Evolutionary conservation across 768 basidiomycete genomes (phyloP).

Genomic region (Amanita rimosa): DNA sequence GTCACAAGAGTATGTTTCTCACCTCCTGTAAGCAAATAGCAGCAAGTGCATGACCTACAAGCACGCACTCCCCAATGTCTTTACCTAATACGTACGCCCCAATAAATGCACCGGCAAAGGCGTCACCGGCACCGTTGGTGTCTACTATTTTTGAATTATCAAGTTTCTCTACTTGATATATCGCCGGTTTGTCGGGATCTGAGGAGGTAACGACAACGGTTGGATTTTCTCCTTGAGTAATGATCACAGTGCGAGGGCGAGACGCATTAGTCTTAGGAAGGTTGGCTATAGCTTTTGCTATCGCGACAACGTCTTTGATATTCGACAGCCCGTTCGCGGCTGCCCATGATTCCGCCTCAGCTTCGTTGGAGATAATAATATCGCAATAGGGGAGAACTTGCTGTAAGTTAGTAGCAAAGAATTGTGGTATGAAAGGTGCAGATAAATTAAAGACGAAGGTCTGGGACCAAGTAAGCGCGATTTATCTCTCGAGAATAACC

Average conservation of each 20-base stretch:
- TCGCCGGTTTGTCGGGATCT: conserved; percentile 41
- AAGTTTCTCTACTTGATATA: conserved; percentile 48
- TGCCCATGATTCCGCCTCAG: conserved; percentile 86
- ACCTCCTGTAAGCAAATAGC: conserved; percentile 79
- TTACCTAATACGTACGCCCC: conserved; percentile 79
- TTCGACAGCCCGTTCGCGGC: conserved; percentile 56
- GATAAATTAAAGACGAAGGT: conserved; percentile 89
- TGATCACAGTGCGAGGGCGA: conserved; percentile 71
- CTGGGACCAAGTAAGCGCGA: conserved; percentile 23
- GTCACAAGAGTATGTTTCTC: conserved; percentile 9
- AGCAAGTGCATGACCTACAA: conserved; percentile 81
- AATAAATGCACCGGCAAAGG: conserved; percentile 93
- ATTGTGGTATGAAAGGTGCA: conserved; percentile 94
- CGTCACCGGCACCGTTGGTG: conserved; percentile 97
- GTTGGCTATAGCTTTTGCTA: conserved; percentile 69
- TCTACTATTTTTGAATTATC: conserved; percentile 68
- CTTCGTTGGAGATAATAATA: conserved; percentile 92
- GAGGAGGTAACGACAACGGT: conserved; percentile 66
- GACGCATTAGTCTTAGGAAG: conserved; percentile 66
- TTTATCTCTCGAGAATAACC: not conserved
- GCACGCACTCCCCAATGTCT: conserved; percentile 61
- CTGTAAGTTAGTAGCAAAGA: conserved; percentile 78
- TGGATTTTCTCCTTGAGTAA: conserved; percentile 81
- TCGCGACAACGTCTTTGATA: conserved; percentile 49
- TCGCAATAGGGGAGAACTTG: conserved; percentile 78